Base-by-base conservation (phyloP, 1,284 basidiomycete genomes). In the Ganoderma multipileum region DNA sequence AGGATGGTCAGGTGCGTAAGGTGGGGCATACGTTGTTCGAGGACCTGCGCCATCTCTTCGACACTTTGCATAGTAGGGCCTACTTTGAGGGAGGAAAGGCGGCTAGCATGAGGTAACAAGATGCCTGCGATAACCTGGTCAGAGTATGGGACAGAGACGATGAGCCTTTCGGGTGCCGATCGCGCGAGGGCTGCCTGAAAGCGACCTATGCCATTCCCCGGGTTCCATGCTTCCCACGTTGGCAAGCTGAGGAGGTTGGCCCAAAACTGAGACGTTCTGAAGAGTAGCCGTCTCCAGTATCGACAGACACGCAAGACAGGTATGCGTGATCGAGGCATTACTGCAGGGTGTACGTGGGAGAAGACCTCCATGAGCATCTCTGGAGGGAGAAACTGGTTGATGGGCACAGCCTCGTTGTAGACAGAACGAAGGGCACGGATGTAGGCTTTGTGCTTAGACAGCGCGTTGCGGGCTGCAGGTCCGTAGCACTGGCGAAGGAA, bases 291-390 rank as follows among this genome's bases (percentile, higher is more conserved):
- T 14, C 50, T n/a, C 52, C 63, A 64, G 38, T 26, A 28, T 16
- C 52, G 20, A 28, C 63, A 64, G 12, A 64, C 52, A 9, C 38
- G 26, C 14, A 64, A 30, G 7, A 64, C 16, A 12, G 33, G 38
- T 11, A 64, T 1, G 16, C 36, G 23, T 16, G n/a, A 26, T 11
- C 47, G 28, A 52, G 12, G 47, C 12, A 14, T 38, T 5, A n/a
- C n/a, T 52, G 20, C 38, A 2, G 52, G 63, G 7, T 30, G 63
- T 4, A 64, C 14, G 39, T 64, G 30, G 6, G 38, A 33, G 36
- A 64, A 64, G 23, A 64, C 38, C 26, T 64, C 63, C 23, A 54
- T 64, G 33, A 64, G 38, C 14, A 64, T 18, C 26, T 64, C 63
- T 14, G 39, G 38, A 18, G 63, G 63, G 18, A 64, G 52, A 38